Conservation (phyloP, 2,329 filamentous ascomycete species). For the Alternaria angustiovoidea region DNA sequence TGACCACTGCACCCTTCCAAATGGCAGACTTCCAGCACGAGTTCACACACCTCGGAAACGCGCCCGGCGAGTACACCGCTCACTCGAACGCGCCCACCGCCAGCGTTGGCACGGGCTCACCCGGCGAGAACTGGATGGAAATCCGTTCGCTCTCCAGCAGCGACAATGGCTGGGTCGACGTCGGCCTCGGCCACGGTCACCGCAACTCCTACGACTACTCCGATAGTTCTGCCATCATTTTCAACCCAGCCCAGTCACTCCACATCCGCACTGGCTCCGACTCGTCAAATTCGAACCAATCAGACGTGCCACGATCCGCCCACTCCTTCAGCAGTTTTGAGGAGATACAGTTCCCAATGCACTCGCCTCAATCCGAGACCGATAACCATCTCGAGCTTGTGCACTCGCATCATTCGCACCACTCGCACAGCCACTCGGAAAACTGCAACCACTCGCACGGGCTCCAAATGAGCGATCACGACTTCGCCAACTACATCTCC, state of each 20-base stretch:
- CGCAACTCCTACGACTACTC: conserved; percentile 76
- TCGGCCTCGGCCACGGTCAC: conserved; percentile 61
- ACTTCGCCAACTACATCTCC: conserved; percentile 52
- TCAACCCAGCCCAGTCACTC: conserved; percentile 89
- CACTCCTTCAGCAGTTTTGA: conserved; percentile 83
- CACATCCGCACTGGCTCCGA: conserved; percentile 89
- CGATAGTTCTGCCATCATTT: conserved; percentile 70
- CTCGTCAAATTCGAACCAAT: conserved; percentile 81
- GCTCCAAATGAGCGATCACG: conserved; percentile 30
- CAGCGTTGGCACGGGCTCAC: conserved; percentile 66
- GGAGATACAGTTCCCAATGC: conserved; percentile 73
- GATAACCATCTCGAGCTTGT: conserved; percentile 43
- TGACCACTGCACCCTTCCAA: conserved; percentile 50
- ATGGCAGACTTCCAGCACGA: conserved; percentile 76
- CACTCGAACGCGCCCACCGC: conserved; percentile 35
- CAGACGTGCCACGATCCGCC: conserved; percentile 65
- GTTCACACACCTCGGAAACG: conserved; percentile 64
- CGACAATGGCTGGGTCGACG: conserved; percentile 85
- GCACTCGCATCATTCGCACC: conserved; percentile 26
- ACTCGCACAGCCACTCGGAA: conserved; percentile 37
- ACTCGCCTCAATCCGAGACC: conserved; percentile 80
- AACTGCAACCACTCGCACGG: conserved; percentile 39
- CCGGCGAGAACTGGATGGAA: conserved; percentile 82
- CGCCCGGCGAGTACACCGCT: conserved; percentile 56
- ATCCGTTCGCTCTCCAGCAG: conserved; percentile 85